A percentile compares a stretch with the other conserved stretches of the same genome.
phyloP scores from a whole-genome alignment of 345 rosid species.

The Aethionema arabicum region DNA sequence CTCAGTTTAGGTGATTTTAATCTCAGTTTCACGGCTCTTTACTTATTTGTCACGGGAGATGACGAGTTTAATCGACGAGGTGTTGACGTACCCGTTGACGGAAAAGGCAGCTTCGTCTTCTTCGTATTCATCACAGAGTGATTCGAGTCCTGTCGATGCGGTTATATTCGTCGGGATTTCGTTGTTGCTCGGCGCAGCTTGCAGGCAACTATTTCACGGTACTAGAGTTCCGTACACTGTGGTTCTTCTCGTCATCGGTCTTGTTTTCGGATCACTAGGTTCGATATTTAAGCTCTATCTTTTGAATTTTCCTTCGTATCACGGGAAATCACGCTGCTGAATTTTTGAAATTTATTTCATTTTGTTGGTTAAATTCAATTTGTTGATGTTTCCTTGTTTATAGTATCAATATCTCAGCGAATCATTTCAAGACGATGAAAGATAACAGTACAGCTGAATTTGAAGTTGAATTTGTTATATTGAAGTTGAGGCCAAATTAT shows the following conservation, averaged over 20 bases:
- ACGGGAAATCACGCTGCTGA: not conserved
- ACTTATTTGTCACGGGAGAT: constrained; percentile 11
- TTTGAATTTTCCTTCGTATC: not conserved
- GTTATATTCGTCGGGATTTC: constrained; percentile 73
- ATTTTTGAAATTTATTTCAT: not conserved
- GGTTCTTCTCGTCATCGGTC: constrained; percentile 76
- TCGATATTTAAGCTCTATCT: not conserved
- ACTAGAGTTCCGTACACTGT: constrained; percentile 93
- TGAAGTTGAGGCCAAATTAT: too few species aligned
- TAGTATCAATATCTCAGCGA: not conserved
- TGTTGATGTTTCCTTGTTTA: constrained; percentile 4
- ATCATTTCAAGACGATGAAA: not conserved
- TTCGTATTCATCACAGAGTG: not conserved
- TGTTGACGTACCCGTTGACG: constrained; percentile 20
- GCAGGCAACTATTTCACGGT: constrained; percentile 66
- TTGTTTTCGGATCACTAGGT: constrained; percentile 82
- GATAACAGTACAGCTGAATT: not conserved
- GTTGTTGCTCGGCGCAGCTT: constrained; percentile 72
- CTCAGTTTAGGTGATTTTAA: too few species aligned
- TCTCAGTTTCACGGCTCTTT: too few species aligned
- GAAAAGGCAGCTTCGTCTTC: constrained; percentile 7
- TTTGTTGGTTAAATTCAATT: too few species aligned
- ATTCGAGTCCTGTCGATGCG: constrained; percentile 54
- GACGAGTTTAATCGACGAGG: constrained; percentile 30
- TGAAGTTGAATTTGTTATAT: not conserved